A percentile compares a stretch with the other conserved stretches of the same genome.
phyloP scores from a whole-genome alignment of 73 alveolate species.

The Paramecium primaurelia region DNA sequence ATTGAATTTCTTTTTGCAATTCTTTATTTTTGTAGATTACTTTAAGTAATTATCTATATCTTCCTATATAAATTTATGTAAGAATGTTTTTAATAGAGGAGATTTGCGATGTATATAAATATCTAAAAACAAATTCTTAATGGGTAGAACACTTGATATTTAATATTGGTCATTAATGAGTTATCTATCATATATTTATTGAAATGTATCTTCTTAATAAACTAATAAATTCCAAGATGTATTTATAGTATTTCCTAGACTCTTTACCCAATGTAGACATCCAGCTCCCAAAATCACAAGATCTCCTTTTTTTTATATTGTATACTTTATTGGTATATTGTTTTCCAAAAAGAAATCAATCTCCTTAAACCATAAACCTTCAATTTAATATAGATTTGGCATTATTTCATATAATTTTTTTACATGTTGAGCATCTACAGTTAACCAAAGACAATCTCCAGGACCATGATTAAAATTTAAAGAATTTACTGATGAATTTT shows the following conservation, averaged over 20 bases:
- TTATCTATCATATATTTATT: constrained; percentile 58
- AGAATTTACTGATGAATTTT: constrained; percentile 70
- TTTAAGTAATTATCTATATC: neutral
- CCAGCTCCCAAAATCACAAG: constrained; percentile 71
- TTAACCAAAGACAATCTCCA: constrained; percentile 65
- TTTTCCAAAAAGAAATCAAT: constrained; percentile 57
- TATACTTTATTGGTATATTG: constrained; percentile 54
- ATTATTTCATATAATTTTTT: constrained; percentile 46
- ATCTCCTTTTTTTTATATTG: constrained; percentile 66
- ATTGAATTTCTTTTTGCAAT: neutral
- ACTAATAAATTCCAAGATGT: constrained; percentile 81
- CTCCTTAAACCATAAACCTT: constrained; percentile 71
- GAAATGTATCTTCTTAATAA: constrained; percentile 31
- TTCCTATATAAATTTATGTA: neutral
- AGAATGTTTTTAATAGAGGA: neutral
- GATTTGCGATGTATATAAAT: constrained; percentile 43
- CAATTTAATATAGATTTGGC: constrained; percentile 65
- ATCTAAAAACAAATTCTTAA: constrained; percentile 60
- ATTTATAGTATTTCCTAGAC: constrained; percentile 66
- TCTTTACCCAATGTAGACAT: constrained; percentile 77
- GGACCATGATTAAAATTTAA: constrained; percentile 79
- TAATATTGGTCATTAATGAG: constrained; percentile 46
- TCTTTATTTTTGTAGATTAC: neutral
- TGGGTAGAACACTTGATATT: constrained; percentile 56
- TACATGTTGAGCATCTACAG: constrained; percentile 56